These are phyloP conservation scores for Moricandia arvensis DNA, from an alignment of 345 rosid genomes.

Conservation along the genomic window DNA sequence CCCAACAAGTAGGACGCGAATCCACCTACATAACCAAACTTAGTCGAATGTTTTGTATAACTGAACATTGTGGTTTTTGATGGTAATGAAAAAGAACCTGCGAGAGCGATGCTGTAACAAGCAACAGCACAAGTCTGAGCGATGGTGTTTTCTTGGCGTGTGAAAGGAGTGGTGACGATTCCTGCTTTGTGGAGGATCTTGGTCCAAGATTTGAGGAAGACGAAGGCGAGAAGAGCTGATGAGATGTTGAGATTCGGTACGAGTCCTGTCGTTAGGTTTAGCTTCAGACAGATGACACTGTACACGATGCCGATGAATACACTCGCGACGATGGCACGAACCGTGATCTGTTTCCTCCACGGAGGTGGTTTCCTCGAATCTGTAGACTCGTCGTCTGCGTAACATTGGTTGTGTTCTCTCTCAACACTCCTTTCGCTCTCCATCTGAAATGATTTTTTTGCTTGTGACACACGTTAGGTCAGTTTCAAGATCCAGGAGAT, in stretches of 20 bases:
- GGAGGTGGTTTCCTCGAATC: constrained; percentile 57
- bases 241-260: constrained; percentile 97
- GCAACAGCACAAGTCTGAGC: constrained; percentile 96
- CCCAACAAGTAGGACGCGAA: constrained; percentile 91
- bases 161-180: constrained; percentile 63
- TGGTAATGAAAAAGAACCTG: constrained; percentile 47
- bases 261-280: constrained; percentile 87
- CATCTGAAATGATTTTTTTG: background rate
- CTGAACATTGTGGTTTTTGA: background rate
- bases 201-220: constrained; percentile 76
- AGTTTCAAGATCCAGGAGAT: background rate
- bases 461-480: background rate
- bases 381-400: background rate
- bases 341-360: constrained; percentile 81
- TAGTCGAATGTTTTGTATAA: background rate
- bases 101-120: constrained; percentile 86
- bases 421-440: constrained; percentile 5
- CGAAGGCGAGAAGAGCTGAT: constrained; percentile 83
- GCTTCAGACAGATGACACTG: constrained; percentile 85
- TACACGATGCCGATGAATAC: constrained; percentile 67
- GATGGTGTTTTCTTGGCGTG: constrained; percentile 86
- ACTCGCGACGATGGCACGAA: constrained; percentile 72
- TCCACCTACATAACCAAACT: constrained; percentile 55
- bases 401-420: constrained; percentile 14
- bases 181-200: constrained; percentile 74